Conservation (phyloP, 345 rosid genomes). For the Lepidium aucheri region DNA sequence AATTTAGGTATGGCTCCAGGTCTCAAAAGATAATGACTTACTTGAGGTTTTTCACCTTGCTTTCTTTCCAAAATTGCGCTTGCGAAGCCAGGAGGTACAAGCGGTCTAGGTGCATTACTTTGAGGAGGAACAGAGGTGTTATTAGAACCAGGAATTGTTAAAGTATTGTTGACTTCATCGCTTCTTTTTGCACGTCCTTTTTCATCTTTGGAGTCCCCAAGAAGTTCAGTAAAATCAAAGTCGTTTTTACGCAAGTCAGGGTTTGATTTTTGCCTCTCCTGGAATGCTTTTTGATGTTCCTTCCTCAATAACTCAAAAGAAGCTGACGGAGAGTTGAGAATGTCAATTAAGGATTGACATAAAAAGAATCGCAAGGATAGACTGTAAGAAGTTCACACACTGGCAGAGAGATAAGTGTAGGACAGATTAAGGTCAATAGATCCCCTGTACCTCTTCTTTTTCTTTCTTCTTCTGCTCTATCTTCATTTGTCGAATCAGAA, state of each 20-base stretch:
- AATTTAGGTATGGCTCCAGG: slow-evolving; percentile 15
- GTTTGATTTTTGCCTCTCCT: slow-evolving; percentile 65
- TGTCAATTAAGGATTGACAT: slow-evolving; percentile 8
- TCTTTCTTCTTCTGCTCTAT: slow-evolving; percentile 93
- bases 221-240: slow-evolving; percentile 55
- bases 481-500: slow-evolving; percentile 62
- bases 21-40: slow-evolving; percentile 41
- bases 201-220: slow-evolving; percentile 58
- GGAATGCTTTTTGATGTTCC: slow-evolving; percentile 81
- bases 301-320: slow-evolving; percentile 94
- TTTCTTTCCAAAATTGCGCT: slow-evolving; percentile 40
- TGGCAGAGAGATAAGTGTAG: slow-evolving; percentile 4
- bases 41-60: slow-evolving; percentile 39
- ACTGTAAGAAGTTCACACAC: slow-evolving; percentile 8
- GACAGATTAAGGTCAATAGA: slow-evolving; percentile 1
- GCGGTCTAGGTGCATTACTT: slow-evolving; percentile 70
- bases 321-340: slow-evolving; percentile 39
- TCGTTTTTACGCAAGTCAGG: slow-evolving; percentile 49
- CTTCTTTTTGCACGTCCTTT: slow-evolving; percentile 35
- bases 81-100: slow-evolving; percentile 94
- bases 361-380: slow-evolving; percentile 6
- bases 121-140: slow-evolving; percentile 38
- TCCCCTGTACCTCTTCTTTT: slow-evolving; percentile 73
- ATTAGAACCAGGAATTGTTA: slow-evolving; percentile 16
- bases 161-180: slow-evolving; percentile 34